Evolutionary conservation across 225 moss, liverwort and hornwort species (phyloP), one percentile per base, ranked within the genome.

Genomic region (Takakia lepidozioides): DNA sequence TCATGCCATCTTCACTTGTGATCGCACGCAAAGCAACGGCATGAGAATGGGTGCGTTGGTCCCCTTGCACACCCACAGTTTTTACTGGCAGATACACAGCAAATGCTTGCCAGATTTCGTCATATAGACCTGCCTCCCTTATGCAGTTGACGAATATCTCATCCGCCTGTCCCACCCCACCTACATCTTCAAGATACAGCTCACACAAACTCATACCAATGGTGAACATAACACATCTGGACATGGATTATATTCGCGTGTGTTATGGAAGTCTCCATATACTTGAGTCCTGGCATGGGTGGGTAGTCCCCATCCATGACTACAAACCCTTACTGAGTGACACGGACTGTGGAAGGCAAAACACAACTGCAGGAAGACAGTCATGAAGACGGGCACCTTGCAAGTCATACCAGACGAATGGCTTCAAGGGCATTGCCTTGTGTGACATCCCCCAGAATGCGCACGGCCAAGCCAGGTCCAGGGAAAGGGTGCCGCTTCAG

Each of bases 1-100:
- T 92, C 92, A 87, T 92, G 28, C 87, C 85, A 55, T 92, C 92
- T 75, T 92, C 74, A 49, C 92, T 92, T 29, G 82, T 80, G 28
- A 87, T 87, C 22, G 87, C 87, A 56, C 85, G 79, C 49, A 87
- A 65, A 26, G 85, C 92, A 65, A 92, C 72, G 25, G 87, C 92
- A 57, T 92, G 61, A 22, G 87, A 82, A 54, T 87, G 92, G 2
- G 85, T 92, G 20, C 92, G 69, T 52, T 52, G 69, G 55, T 87
- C 87, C 27, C 92, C 92, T 78, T 92, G 87, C 27, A 92, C 84
- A 55, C 92, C 92, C 14, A 87, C 87, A 20, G 84, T 92, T 60
- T 87, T 92, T 27, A 92, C 84, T 7, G 87, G 92, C 37, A 92
- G 65, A 54, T 71, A 85, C 3, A 92, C 87, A 22, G 87, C 87